Conservation (phyloP, 2,329 filamentous ascomycete genomes). For the Colletotrichum filicis region DNA sequence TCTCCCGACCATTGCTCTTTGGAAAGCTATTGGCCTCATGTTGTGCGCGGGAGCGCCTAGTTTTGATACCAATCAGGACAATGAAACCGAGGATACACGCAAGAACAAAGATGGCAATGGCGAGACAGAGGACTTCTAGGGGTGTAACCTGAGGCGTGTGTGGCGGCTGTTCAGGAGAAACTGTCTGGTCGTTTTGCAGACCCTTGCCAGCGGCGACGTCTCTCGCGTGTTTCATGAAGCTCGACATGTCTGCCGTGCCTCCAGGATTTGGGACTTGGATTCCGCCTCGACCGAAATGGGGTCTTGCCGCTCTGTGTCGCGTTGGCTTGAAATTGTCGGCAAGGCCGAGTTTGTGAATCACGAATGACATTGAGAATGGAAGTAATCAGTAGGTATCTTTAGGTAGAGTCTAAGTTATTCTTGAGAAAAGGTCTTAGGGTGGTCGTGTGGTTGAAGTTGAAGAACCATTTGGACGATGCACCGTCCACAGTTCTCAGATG, state of each 20-base stretch:
- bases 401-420: neutral
- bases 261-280: neutral
- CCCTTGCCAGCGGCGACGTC: neutral
- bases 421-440: neutral
- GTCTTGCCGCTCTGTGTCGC: neutral
- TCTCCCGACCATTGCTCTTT: neutral
- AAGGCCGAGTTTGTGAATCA: neutral
- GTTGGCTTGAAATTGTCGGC: neutral
- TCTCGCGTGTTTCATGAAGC: neutral
- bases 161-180: neutral
- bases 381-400: neutral
- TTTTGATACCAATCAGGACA: conserved; percentile 39
- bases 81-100: conserved; percentile 46
- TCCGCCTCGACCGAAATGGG: neutral
- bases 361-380: neutral
- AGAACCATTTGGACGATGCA: neutral
- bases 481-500: neutral
- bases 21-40: conserved; percentile 36
- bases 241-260: neutral
- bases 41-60: neutral
- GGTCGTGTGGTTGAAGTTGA: neutral
- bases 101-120: conserved; percentile 45
- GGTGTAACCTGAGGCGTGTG: conserved; percentile 39
- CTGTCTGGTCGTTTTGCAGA: neutral
- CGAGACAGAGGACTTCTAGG: conserved; percentile 48